Evolutionary conservation across 768 basidiomycete genomes (phyloP).

Genomic region (Arthromyces matolae): DNA sequence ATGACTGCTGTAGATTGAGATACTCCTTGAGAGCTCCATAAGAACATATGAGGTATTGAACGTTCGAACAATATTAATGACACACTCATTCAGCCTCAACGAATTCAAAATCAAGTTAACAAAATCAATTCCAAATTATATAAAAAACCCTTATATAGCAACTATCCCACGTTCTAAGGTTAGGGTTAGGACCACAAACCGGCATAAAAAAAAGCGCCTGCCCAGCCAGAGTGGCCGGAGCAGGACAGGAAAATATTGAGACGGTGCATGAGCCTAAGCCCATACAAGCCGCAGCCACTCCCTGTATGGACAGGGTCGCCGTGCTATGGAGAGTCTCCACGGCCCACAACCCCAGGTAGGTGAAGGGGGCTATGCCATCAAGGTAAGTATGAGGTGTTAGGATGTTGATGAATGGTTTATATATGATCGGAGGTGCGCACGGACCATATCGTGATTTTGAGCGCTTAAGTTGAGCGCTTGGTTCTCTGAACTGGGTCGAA

Average conservation of each 20-base stretch:
- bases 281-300: constrained; percentile 51
- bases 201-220: constrained; percentile 20
- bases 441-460: constrained; percentile 10
- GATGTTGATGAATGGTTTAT: neutral
- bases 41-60: too few relatives aligned
- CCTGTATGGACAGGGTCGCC: constrained; percentile 69
- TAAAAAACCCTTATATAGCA: neutral
- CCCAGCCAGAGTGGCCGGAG: constrained; percentile 49
- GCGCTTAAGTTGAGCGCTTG: too few relatives aligned
- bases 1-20: too few relatives aligned
- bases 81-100: too few relatives aligned
- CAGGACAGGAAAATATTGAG: constrained; percentile 63
- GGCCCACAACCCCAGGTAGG: constrained; percentile 53
- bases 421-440: constrained; percentile 7
- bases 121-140: neutral
- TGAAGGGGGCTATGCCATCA: constrained; percentile 62
- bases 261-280: constrained; percentile 63
- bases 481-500: too few relatives aligned
- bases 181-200: neutral
- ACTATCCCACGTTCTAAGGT: too few relatives aligned
- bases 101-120: neutral
- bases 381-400: constrained; percentile 56
- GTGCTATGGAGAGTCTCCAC: constrained; percentile 62
- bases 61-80: too few relatives aligned
- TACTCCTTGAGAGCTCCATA: too few relatives aligned